A percentile compares a stretch with the other conserved stretches of the same genome.
Evolutionary conservation across 805 yeast genomes (phyloP).

Genomic region (Dipodascopsis uninucleata): DNA sequence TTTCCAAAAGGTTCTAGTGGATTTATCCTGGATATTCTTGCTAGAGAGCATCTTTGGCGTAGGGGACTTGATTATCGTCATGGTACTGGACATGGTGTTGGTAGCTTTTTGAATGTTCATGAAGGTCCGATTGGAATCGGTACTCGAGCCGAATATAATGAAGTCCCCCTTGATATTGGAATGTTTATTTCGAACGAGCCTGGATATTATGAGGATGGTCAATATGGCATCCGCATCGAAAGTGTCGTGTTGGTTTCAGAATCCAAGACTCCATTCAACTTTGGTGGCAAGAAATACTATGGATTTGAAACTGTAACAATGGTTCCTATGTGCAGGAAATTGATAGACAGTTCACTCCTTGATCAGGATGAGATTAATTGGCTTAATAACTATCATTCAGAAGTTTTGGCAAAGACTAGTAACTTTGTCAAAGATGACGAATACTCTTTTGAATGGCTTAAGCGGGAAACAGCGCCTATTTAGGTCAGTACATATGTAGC

Average conservation of each 20-base stretch:
- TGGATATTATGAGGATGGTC: conserved; percentile 87
- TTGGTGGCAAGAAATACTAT: conserved; percentile 55
- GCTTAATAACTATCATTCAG: conserved; percentile 64
- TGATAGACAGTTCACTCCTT: conserved; percentile 62
- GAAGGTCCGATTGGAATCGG: conserved; percentile 91
- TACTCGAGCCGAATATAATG: conserved; percentile 42
- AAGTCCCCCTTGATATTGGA: conserved; percentile 57
- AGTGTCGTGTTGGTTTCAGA: conserved; percentile 63
- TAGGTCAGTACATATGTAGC: too few relatives aligned
- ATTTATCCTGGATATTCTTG: conserved; percentile 69
- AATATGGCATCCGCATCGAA: conserved; percentile 86
- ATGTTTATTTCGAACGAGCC: conserved; percentile 89
- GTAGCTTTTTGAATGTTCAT: conserved; percentile 84
- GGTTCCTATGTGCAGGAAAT: conserved; percentile 74
- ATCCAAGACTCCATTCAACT: conserved; percentile 42
- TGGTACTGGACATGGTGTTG: conserved; percentile 98
- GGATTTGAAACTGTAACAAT: conserved; percentile 80
- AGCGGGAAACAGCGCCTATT: conserved; percentile 50
- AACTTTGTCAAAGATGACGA: conserved; percentile 53
- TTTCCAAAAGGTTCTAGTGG: conserved; percentile 80
- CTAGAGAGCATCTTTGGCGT: conserved; percentile 78
- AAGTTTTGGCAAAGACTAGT: conserved; percentile 51
- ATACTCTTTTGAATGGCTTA: conserved; percentile 67
- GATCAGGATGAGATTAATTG: conserved; percentile 58
- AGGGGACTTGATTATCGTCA: conserved; percentile 84